Evolutionary conservation across 495 filamentous ascomycete genomes (phyloP), one percentile per base, ranked within the genome.

Genomic region (Aspergillus saccharolyticus): DNA sequence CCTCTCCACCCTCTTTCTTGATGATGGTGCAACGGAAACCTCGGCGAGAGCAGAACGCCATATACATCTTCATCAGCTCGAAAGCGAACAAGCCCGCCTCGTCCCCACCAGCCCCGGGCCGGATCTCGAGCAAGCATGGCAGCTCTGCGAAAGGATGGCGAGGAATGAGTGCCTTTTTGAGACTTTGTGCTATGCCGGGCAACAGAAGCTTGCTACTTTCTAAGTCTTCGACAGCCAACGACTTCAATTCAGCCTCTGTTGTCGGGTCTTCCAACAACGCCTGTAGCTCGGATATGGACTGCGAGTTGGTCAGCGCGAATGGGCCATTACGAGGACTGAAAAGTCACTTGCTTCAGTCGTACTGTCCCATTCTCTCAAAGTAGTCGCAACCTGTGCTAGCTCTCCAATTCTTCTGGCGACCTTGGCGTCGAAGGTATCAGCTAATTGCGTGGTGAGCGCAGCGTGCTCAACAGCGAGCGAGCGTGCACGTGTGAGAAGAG

Each of bases 111-210:
- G 90, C 91, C 2, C 94, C 94, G 6, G 94, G 94, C 3, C 91
- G 84, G 39, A 98, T 88, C 70, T 98, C 94, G 42, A 98, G 69
- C 42, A 98, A 77, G 62, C 93, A 96, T 44, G 91, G 89, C 61
- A 98, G 84, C 55, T 90, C 81, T n/a, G 90, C 90, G 66, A 97
- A 98, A 5, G 95, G 93, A 66, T 98, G 91, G 49, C 83, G 82
- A 6, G 93, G 93, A 30, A 96, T 86, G 52, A 98, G 83, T 15
- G 88, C 79, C 17, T 80, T 80, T 42, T 88, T 88, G 10, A 98
- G 77, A 28, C 80, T 78, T 17, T 75, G 78, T 2, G 84, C 83
- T 19, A 92, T 79, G 0, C 71, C 61, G 14, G 78, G 75, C 20
- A 95, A 74, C 47, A 80, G 65, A n/a, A 76, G 68, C 44, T 76